Evolutionary conservation across 1,139 yeast species (phyloP).

Genomic region (Nadsonia commutata): DNA sequence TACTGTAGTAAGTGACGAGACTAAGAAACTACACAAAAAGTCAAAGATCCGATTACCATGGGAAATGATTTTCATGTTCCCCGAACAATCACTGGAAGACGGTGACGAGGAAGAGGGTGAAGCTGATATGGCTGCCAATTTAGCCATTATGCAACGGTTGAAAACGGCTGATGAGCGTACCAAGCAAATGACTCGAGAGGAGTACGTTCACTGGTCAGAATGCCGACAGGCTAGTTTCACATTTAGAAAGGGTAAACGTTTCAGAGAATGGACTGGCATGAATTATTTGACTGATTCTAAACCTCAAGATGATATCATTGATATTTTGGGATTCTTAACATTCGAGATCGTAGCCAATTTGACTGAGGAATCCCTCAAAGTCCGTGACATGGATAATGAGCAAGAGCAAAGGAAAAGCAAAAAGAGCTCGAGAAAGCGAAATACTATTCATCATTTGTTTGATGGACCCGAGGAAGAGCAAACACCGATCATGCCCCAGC

Average conservation of each 20-base stretch:
- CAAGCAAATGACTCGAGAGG: conserved; percentile 85
- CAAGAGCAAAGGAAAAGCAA: conserved; percentile 22
- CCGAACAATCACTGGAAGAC: conserved; percentile 76
- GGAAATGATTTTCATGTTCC: conserved; percentile 90
- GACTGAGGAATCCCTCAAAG: conserved; percentile 80
- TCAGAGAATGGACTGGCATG: conserved; percentile 93
- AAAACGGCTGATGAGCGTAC: conserved; percentile 94
- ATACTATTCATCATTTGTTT: conserved; percentile 45
- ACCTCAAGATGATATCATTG: conserved; percentile 93
- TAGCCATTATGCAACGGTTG: conserved; percentile 73
- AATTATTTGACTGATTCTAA: conserved; percentile 72
- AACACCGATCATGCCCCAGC: conserved; percentile 68
- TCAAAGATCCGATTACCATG: conserved; percentile 80
- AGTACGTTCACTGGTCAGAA: conserved; percentile 97
- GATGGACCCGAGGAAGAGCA: conserved; percentile 86
- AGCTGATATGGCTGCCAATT: conserved; percentile 76
- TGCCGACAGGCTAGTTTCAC: conserved; percentile 97
- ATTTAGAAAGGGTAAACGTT: conserved; percentile 79
- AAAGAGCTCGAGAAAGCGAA: conserved; percentile 25
- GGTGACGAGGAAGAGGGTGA: conserved; percentile 63
- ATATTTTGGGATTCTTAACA: conserved; percentile 84
- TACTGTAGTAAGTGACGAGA: conserved; percentile 19
- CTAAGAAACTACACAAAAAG: conserved; percentile 57
- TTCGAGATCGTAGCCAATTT: conserved; percentile 92
- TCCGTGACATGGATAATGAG: conserved; percentile 55